Evolutionary conservation across 305 asterid species (phyloP).

Genomic region (Fraxinus paxiana): DNA sequence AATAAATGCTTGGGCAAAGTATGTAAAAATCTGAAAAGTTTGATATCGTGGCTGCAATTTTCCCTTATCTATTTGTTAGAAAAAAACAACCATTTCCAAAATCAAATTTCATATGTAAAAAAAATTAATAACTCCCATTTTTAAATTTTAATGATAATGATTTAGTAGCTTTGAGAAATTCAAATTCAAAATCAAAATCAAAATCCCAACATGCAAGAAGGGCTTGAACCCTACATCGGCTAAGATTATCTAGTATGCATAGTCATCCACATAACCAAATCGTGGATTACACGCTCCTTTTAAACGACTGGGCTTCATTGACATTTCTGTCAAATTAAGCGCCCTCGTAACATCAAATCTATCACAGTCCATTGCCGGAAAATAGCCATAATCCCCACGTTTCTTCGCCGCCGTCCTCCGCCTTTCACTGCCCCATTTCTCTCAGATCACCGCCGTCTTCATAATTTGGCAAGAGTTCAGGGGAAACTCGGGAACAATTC

Average conservation of each 20-base stretch:
- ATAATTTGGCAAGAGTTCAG: slow-evolving; percentile 20
- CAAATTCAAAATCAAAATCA: neutral
- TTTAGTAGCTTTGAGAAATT: neutral
- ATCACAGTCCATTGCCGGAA: slow-evolving; percentile 19
- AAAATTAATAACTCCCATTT: neutral
- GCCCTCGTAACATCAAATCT: slow-evolving; percentile 20
- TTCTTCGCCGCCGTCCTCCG: slow-evolving; percentile 7
- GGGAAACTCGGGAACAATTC: slow-evolving; percentile 23
- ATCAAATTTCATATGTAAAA: no score
- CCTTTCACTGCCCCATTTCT: slow-evolving; percentile 9
- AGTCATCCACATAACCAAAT: neutral
- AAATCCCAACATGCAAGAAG: neutral
- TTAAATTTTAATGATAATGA: no score
- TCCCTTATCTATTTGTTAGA: no score
- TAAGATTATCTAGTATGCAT: neutral
- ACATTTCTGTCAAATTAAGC: slow-evolving; percentile 20
- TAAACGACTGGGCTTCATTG: slow-evolving; percentile 8
- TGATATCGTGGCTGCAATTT: no score
- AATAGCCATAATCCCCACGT: neutral
- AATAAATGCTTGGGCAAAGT: no score
- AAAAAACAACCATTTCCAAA: no score
- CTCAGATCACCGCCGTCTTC: slow-evolving; percentile 29
- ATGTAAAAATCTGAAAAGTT: no score
- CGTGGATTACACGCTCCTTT: neutral
- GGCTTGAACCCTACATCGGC: neutral